These are phyloP conservation scores for Gossypium gossypioides DNA, from an alignment of 441 rosid genomes.

Conservation along the genomic window DNA sequence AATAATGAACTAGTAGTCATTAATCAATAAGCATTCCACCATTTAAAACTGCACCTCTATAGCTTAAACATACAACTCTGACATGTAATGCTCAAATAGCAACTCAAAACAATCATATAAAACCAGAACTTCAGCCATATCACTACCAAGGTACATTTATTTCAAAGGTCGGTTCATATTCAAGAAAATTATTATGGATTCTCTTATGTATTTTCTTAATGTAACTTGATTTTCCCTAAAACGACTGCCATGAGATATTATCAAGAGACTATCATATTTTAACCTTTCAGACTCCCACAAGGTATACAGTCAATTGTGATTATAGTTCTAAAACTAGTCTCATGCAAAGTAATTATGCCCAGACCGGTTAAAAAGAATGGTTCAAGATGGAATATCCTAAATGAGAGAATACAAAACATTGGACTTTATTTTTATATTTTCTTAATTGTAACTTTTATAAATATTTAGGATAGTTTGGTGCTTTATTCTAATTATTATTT, in stretches of 20 bases:
- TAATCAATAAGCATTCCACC: conserved; percentile 3
- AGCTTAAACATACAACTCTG: not conserved
- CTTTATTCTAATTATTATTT: not conserved
- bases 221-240: not conserved
- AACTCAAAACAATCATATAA: not conserved
- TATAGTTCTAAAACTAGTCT: not conserved
- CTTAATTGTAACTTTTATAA: not conserved
- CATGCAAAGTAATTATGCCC: conserved; percentile 2
- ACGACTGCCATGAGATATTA: not conserved
- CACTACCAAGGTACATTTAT: not conserved
- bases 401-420: not conserved
- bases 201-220: not conserved
- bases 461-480: not conserved
- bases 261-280: not conserved
- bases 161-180: not conserved
- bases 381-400: not conserved
- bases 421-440: not conserved
- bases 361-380: not conserved
- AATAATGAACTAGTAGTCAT: not conserved
- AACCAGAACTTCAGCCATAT: not conserved
- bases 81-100: not conserved
- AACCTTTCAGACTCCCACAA: not conserved
- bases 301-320: not conserved
- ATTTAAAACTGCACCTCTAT: not conserved
- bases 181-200: not conserved